Base-by-base conservation (phyloP, 1,139 yeast species). In the Kodamaea arcana region DNA sequence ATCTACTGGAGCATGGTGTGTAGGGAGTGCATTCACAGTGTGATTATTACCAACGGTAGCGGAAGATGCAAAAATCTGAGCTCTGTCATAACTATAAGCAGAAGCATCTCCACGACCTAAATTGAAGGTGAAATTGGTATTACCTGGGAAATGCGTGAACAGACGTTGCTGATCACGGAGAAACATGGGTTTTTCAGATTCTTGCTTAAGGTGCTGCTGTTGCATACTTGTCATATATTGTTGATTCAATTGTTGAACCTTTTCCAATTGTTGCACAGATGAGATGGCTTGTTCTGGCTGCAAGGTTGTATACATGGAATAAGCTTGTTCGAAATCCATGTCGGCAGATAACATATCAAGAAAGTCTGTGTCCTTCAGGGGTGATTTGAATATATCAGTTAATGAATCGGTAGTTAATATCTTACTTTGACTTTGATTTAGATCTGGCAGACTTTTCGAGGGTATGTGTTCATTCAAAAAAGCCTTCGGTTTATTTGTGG, bases 291-390 rank as follows among this genome's bases (percentile, higher is more conserved):
- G 55, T 36, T 65, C 66, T 34, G 67, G 71, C 46, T 68, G 74
- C 34, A 68, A 50, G 30, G 54, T 56, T 29, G 60, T 53, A 47
- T 67, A 69, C 66, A 66, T 63, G 24, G 55, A 47, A 45, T 65
- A 69, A 16, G 74, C 74, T 49, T 67, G 72, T 52, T 69, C 75
- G 37, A 69, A 69, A 40, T 69, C 69, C 74, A 69, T 69, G 49
- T 68, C 73, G 20, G 45, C 39, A n/a, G 49, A 39, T 34, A 47
- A 45, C 33, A 47, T 36, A 35, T 47, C 46, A 22, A 47, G 43
- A 24, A 44, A 39, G 20, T 31, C 25, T 5, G 34, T 10, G 7
- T 27, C 21, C 28, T 28, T 18, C 23, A 21, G 24, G 24, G 31
- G 31, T 12, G 24, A 17, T 15, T 28, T 28, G 16, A 28, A 28